These are phyloP conservation scores for Glycine soja DNA, from an alignment of 306 rosid genomes.

Conservation along the genomic window DNA sequence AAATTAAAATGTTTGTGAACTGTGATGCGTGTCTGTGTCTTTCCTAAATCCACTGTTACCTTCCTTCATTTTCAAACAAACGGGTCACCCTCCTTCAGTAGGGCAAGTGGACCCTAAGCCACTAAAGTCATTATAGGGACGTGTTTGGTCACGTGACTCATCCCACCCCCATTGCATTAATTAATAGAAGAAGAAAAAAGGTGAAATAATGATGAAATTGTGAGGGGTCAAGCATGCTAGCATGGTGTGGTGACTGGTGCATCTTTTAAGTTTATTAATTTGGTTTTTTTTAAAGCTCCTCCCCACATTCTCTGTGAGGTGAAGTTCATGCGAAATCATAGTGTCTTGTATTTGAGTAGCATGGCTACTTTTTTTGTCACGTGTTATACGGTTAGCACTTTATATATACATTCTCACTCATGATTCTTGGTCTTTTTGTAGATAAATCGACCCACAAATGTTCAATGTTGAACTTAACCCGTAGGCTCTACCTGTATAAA, in stretches of 20 bases:
- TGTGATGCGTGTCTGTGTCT: neutral
- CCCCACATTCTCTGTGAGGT: constrained; percentile 46
- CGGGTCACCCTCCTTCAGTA: constrained; percentile 2
- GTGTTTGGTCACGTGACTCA: constrained; percentile 50
- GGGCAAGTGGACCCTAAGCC: constrained; percentile 50
- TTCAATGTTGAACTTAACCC: neutral
- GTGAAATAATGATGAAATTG: neutral
- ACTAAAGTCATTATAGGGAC: constrained; percentile 21
- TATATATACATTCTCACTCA: constrained; percentile 7
- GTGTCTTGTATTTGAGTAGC: constrained; percentile 53
- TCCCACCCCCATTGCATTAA: neutral
- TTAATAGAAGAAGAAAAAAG: neutral
- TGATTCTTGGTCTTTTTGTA: neutral
- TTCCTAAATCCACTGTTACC: neutral
- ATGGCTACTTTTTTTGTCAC: constrained; percentile 42
- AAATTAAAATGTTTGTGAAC: neutral
- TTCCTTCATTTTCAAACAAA: neutral
- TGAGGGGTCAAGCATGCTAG: neutral
- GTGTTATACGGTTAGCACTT: constrained; percentile 32
- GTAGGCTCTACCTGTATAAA: neutral
- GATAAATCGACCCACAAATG: neutral
- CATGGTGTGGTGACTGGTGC: neutral
- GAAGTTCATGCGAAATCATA: constrained; percentile 60
- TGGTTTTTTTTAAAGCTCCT: constrained; percentile 45
- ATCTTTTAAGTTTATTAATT: neutral